These are phyloP conservation scores for Asterophora parasitica DNA, from an alignment of 768 basidiomycete species.

Conservation along the genomic window DNA sequence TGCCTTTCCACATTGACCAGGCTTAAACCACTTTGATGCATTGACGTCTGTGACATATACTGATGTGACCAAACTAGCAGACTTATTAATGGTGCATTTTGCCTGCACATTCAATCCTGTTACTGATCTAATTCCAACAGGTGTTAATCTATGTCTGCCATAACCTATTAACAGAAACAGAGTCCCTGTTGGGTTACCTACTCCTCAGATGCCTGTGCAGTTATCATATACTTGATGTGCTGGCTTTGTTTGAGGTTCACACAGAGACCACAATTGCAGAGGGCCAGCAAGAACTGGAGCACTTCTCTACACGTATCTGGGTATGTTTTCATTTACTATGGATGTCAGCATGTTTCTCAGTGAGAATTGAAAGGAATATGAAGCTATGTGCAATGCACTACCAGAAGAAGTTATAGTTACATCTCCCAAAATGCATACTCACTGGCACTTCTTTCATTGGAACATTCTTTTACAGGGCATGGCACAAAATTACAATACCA, in stretches of 20 bases:
- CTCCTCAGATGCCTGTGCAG: slow-evolving; percentile 18
- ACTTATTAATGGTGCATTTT: not conserved
- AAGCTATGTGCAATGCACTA: not conserved
- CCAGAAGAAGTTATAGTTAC: not conserved
- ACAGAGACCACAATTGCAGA: slow-evolving; percentile 25
- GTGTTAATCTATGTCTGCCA: not conserved
- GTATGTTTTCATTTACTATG: slow-evolving; percentile 13
- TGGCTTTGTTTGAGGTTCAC: slow-evolving; percentile 23
- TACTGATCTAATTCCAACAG: not conserved
- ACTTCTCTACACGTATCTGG: slow-evolving; percentile 17
- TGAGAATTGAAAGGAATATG: slow-evolving; percentile 10
- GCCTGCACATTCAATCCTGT: not conserved
- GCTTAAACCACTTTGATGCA: not conserved
- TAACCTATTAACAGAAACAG: not conserved
- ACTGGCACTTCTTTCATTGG: slow-evolving; percentile 22
- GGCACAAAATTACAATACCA: slow-evolving; percentile 25
- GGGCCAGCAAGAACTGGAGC: slow-evolving; percentile 15
- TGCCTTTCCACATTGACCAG: not conserved
- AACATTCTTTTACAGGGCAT: slow-evolving; percentile 31
- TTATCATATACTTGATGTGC: slow-evolving; percentile 21
- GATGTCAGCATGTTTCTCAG: not conserved
- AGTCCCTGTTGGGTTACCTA: slow-evolving; percentile 9
- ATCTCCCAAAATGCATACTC: slow-evolving; percentile 32
- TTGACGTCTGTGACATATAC: not conserved
- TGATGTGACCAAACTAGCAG: not conserved